phyloP scores from a whole-genome alignment of 2,329 filamentous ascomycete genomes.

The Epichloe coenophiala region DNA sequence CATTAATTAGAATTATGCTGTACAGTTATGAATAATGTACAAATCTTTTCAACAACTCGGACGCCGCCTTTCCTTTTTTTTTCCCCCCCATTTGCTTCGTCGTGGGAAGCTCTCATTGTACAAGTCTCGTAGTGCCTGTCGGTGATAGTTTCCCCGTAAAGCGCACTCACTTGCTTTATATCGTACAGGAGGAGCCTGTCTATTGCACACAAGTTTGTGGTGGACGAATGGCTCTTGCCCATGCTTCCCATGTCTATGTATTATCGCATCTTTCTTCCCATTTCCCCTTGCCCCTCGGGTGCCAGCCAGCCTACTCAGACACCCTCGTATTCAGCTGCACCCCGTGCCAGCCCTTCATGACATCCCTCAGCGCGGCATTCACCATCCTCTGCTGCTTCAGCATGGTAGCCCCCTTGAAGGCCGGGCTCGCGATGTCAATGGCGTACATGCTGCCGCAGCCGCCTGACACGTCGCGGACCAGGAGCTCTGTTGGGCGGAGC shows the following conservation, averaged over 20 bases:
- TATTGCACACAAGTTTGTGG: too few relatives aligned
- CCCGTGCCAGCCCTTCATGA: constrained; percentile 73
- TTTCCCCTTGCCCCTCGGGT: neutral
- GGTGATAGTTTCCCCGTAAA: neutral
- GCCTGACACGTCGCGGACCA: constrained; percentile 69
- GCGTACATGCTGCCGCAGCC: constrained; percentile 83
- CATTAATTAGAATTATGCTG: neutral
- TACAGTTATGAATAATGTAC: constrained; percentile 3
- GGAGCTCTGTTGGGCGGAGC: constrained; percentile 36
- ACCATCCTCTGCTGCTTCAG: constrained; percentile 77
- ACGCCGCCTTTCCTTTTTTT: too few relatives aligned
- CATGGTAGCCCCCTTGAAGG: constrained; percentile 56
- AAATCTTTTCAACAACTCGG: neutral
- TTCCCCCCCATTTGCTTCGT: too few relatives aligned
- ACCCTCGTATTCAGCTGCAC: constrained; percentile 63
- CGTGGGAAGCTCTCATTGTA: too few relatives aligned
- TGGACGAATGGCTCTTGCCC: too few relatives aligned
- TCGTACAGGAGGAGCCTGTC: neutral
- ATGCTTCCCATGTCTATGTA: neutral
- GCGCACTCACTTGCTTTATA: neutral
- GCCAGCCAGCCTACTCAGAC: constrained; percentile 10
- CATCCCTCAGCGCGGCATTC: constrained; percentile 58
- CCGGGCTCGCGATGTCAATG: constrained; percentile 60
- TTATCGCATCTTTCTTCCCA: neutral
- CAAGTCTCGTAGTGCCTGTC: neutral